phyloP scores from a whole-genome alignment of 805 yeast species.

The Grigorovia jiainica region DNA sequence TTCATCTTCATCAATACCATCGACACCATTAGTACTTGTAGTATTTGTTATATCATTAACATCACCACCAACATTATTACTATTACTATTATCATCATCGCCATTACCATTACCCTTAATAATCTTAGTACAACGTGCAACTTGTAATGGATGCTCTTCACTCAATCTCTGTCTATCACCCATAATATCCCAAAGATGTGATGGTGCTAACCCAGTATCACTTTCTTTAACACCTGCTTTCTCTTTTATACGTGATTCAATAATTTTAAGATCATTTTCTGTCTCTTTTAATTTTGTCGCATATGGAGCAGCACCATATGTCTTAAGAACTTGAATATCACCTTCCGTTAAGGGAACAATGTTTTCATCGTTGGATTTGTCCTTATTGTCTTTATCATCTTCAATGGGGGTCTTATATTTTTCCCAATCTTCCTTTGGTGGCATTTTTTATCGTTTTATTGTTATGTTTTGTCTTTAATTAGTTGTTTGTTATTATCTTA shows the following conservation, averaged over 20 bases:
- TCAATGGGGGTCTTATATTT: constrained; percentile 86
- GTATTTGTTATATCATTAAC: not conserved
- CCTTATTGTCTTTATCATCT: constrained; percentile 40
- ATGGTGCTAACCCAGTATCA: constrained; percentile 96
- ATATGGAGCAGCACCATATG: constrained; percentile 97
- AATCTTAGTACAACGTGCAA: constrained; percentile 96
- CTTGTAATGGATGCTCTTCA: constrained; percentile 94
- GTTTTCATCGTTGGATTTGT: constrained; percentile 45
- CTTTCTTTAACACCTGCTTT: constrained; percentile 90
- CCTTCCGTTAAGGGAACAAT: constrained; percentile 87
- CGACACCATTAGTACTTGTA: constrained; percentile 5
- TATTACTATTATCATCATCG: constrained; percentile 11
- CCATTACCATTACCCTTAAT: constrained; percentile 46
- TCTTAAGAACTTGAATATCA: constrained; percentile 92
- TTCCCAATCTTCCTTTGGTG: constrained; percentile 98
- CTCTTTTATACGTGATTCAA: constrained; percentile 84
- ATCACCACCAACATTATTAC: constrained; percentile 7
- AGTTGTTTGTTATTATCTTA: not conserved
- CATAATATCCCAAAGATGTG: constrained; percentile 93
- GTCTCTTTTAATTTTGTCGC: constrained; percentile 69
- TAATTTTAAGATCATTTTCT: constrained; percentile 76
- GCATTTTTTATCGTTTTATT: constrained; percentile 41
- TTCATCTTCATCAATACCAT: constrained; percentile 47
- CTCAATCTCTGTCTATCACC: constrained; percentile 91
- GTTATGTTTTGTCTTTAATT: not conserved